Base-by-base conservation (phyloP, 2,329 filamentous ascomycete genomes). In the Colletotrichum cordylinicola region DNA sequence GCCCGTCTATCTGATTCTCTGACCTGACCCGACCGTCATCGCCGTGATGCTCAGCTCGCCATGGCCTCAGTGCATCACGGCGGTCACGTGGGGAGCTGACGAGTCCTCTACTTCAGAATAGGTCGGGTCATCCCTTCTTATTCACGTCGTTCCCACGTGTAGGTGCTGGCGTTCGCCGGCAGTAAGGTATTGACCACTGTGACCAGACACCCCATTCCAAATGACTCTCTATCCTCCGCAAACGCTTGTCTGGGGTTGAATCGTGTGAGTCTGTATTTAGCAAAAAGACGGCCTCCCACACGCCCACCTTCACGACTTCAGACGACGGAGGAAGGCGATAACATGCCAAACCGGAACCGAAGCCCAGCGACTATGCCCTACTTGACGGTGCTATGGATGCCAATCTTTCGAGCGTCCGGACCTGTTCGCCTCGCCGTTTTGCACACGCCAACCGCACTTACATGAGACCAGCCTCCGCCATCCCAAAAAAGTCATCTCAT, bases 121-220 rank as follows among this genome's bases (percentile, higher is more conserved):
- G 67, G 73, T 65, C 35, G 29, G 73, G 73, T 52, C 65, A 55
- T 64, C 70, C 70, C 70, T 75, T 65, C 64, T 71, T 68, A 35
- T 66, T 43, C 24, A 58, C 29, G 48, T 48, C 70, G 39, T 64
- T 67, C 37, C 58, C 27, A 62, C 56, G 67, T 62, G 62, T 55
- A 52, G 56, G 16, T 27, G 35, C 21, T 48, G n/a, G 24, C 15
- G 62, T 16, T 48, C 16, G 29, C 18, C 67, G 52, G 48, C 33
- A 27, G 24, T 27, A 27, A 27, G 24, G 24, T 27, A 27, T 27
- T 27, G 24, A 27, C 24, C 24, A 27, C 24, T 27, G 24, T 27
- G 24, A 52, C 43, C 43, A 52, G 43, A 52, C 43, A 52, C n/a
- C 43, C 43, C 43, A 62, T 76, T 69, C 65, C 70, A 76, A 69